These are phyloP conservation scores for Neopestalotiopsis rosae DNA, from an alignment of 2,329 filamentous ascomycete genomes.

Conservation along the genomic window DNA sequence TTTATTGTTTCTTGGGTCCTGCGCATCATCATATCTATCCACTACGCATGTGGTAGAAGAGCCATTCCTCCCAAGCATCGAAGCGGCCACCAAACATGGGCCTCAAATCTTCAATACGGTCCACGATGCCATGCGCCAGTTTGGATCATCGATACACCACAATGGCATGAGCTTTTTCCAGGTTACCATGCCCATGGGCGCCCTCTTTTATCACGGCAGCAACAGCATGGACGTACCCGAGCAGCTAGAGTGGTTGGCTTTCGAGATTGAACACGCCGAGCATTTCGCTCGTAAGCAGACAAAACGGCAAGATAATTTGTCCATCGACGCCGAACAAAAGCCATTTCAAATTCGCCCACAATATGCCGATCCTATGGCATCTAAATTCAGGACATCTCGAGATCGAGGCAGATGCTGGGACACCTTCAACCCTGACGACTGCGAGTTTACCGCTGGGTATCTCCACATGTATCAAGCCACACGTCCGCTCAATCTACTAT, in stretches of 20 bases:
- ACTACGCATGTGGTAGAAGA: neutral
- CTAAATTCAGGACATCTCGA: neutral
- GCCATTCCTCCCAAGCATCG: conserved; percentile 41
- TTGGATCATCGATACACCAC: conserved; percentile 74
- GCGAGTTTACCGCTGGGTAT: conserved; percentile 53
- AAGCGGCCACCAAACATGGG: conserved; percentile 54
- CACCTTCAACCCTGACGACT: conserved; percentile 8
- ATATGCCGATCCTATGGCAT: neutral
- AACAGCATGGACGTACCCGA: conserved; percentile 48
- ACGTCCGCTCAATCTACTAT: conserved; percentile 61
- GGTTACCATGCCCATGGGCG: conserved; percentile 67
- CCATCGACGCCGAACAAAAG: neutral
- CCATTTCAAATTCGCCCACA: neutral
- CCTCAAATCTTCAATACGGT: conserved; percentile 75
- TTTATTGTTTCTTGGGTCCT: neutral
- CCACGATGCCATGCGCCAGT: conserved; percentile 76
- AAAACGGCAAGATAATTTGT: neutral
- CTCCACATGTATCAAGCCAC: conserved; percentile 70
- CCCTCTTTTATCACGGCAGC: conserved; percentile 72
- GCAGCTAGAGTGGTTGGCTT: conserved; percentile 74
- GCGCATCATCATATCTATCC: neutral
- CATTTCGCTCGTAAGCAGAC: conserved; percentile 55
- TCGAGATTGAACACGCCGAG: conserved; percentile 76
- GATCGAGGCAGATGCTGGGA: neutral
- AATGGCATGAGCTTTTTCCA: conserved; percentile 78